A percentile compares a stretch with the other conserved stretches of the same genome.
Conservation (phyloP, 148 eudicot genomes). For the Gaultheria prostrata region DNA sequence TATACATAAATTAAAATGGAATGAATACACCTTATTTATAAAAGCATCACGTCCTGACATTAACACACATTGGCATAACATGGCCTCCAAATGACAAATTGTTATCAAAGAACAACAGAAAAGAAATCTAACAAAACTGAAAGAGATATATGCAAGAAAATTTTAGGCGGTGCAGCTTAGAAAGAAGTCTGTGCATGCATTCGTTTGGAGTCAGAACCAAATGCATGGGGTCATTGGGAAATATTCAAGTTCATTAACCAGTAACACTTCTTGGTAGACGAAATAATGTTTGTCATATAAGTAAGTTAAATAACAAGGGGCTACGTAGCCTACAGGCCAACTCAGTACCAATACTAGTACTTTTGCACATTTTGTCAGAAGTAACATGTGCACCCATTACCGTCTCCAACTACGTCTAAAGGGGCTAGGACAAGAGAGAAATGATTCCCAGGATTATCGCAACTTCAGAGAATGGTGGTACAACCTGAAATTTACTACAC, state of each 20-base stretch:
- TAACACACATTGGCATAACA: not conserved
- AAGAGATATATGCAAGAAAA: not conserved
- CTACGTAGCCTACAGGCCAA: not conserved
- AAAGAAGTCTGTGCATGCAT: not conserved
- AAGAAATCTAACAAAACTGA: not conserved
- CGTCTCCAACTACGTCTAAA: not conserved
- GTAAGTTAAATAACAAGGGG: not conserved
- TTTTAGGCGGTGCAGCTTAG: not conserved
- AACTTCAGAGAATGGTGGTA: not conserved
- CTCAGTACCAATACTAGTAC: not conserved
- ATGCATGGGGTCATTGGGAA: not conserved
- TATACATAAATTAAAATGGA: not conserved
- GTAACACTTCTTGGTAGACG: not conserved
- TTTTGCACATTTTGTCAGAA: not conserved
- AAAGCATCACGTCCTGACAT: not conserved
- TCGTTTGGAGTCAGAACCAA: not conserved
- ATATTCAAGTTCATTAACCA: not conserved
- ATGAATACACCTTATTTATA: not conserved
- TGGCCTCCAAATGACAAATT: constrained; percentile 5
- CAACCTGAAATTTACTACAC: not conserved
- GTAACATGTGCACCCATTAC: not conserved
- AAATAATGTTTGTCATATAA: not conserved
- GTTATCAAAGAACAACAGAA: not conserved
- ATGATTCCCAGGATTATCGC: not conserved
- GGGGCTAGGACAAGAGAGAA: not conserved